Conservation (phyloP, 176 grass and related monocot genomes). For the Hyparrhenia diplandra region DNA sequence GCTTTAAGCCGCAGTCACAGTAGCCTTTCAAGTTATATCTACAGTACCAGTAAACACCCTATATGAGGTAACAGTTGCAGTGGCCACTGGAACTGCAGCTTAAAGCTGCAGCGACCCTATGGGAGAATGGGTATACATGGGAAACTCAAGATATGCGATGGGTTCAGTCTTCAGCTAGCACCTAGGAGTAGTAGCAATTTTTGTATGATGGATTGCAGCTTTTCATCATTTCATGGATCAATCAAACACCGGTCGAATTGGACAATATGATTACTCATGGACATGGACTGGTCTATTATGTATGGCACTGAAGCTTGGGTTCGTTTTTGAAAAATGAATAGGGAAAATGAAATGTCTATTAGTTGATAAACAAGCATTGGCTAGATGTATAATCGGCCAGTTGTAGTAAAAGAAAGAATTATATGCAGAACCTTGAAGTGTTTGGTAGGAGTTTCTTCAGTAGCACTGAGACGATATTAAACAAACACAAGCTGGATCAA, state of each 20-base stretch:
- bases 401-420: neutral
- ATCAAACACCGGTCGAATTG: neutral
- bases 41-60: too few relatives aligned
- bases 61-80: too few relatives aligned
- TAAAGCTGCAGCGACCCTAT: neutral
- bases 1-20: neutral
- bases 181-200: constrained; percentile 42
- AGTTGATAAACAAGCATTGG: neutral
- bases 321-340: neutral
- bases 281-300: neutral
- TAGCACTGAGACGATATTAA: neutral
- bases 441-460: neutral
- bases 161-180: constrained; percentile 33
- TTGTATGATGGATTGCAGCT: constrained; percentile 26
- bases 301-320: neutral
- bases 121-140: constrained; percentile 11
- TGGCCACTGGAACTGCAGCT: too few relatives aligned
- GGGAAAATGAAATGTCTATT: neutral
- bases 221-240: constrained; percentile 12
- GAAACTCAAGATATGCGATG: constrained; percentile 44
- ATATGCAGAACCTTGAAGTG: neutral
- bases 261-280: neutral
- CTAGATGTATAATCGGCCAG: neutral
- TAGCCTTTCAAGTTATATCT: neutral
- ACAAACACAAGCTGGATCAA: neutral